Conservation (phyloP, 768 basidiomycete species). For the Holtermannia corniformis region DNA sequence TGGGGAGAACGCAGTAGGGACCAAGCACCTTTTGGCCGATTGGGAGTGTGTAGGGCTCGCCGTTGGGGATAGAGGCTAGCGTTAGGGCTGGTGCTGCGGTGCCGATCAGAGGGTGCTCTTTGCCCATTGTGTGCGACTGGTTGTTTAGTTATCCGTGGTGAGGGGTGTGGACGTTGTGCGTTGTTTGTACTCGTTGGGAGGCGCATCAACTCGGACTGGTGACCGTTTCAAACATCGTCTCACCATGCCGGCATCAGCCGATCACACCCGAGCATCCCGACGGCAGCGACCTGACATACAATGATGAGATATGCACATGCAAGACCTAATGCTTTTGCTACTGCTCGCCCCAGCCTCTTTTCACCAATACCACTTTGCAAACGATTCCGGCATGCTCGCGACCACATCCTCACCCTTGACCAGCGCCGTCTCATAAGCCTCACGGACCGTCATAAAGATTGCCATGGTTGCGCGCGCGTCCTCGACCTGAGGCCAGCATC, state of each 20-base stretch:
- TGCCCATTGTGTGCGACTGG: conserved; percentile 17
- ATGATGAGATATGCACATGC: too few relatives aligned
- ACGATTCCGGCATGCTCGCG: conserved; percentile 15
- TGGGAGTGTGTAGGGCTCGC: conserved; percentile 51
- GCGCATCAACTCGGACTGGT: too few relatives aligned
- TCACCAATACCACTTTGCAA: not conserved
- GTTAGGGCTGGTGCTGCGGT: conserved; percentile 59
- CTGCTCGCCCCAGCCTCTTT: too few relatives aligned
- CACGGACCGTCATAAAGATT: conserved; percentile 48
- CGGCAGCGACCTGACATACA: too few relatives aligned
- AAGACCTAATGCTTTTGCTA: too few relatives aligned
- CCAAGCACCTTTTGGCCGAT: conserved; percentile 29
- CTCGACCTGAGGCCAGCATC: conserved; percentile 52
- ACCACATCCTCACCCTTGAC: conserved; percentile 18
- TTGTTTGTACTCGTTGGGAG: too few relatives aligned
- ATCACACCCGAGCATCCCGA: too few relatives aligned
- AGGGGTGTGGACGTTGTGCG: too few relatives aligned
- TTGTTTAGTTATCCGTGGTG: too few relatives aligned
- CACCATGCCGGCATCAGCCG: not conserved
- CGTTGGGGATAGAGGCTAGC: conserved; percentile 54
- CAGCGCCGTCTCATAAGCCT: conserved; percentile 24
- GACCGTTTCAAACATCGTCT: not conserved
- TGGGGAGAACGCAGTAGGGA: not conserved
- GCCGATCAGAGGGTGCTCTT: conserved; percentile 50
- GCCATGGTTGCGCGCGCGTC: conserved; percentile 93